Percentiles rank a stretch among this genome's conserved stretches.
Conservation (phyloP, 2,329 filamentous ascomycete species). For the Cadophora malorum region DNA sequence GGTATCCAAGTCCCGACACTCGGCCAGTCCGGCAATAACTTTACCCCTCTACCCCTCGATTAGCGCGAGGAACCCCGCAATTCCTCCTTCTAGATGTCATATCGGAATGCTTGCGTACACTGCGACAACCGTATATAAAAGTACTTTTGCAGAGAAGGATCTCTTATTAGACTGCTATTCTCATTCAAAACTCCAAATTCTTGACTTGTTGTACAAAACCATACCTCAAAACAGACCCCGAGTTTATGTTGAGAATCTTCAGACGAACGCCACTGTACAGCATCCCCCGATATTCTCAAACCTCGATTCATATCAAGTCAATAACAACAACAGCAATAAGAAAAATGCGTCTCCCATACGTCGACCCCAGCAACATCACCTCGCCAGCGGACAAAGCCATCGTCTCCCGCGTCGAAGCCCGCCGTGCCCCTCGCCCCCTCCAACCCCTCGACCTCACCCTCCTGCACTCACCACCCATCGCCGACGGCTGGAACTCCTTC, state of each 20-base stretch:
- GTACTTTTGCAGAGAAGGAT: background rate
- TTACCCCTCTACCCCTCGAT: conserved; percentile 13
- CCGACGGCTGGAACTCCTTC: conserved; percentile 77
- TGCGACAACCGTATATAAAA: background rate
- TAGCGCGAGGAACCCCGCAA: conserved; percentile 2
- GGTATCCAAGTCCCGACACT: background rate
- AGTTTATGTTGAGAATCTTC: background rate
- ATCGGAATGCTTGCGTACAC: background rate
- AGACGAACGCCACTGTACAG: background rate
- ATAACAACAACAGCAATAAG: conserved; percentile 14
- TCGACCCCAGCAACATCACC: conserved; percentile 56
- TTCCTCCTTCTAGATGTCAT: background rate
- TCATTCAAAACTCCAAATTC: background rate
- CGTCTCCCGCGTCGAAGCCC: conserved; percentile 67
- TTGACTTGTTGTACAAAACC: background rate
- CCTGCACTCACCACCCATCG: conserved; percentile 75
- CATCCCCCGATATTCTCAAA: background rate
- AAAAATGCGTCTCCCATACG: conserved; percentile 72
- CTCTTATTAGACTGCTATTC: background rate
- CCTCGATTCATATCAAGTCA: background rate
- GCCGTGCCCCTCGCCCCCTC: conserved; percentile 72
- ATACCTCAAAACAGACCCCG: background rate
- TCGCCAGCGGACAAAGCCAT: conserved; percentile 60
- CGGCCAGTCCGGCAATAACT: conserved; percentile 14
- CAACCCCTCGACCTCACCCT: conserved; percentile 78